Evolutionary conservation across 1,139 yeast genomes (phyloP), one percentile per base, ranked within the genome.

Genomic region (Torulaspora pretoriensis): DNA sequence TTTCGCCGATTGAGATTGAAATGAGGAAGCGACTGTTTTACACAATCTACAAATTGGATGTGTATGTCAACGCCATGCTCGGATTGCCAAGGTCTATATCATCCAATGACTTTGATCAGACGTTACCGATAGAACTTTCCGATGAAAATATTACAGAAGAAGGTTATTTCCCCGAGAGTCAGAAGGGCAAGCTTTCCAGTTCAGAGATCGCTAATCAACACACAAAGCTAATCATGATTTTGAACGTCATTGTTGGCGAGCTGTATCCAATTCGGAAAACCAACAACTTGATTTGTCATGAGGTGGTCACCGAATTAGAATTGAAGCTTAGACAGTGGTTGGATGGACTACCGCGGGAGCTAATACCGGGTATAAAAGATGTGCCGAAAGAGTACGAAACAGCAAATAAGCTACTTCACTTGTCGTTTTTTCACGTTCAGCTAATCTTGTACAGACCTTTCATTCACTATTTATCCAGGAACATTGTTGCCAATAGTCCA

Each of bases 1-100:
- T 85, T 56, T 83, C 84, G 55, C 95, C 95, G 0, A 82, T 88
- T 36, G 96, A 87, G 62, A 70, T 83, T 30, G 97, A 90, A 61
- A 85, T 88, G 30, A 72, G 97, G 47, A 89, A 87, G 61, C 72
- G 97, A 51, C 68, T 89, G 28, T 89, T 89, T 60, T 89, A 87
- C 80, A 85, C 96, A 1, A 83, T 90, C 51, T 83, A 88, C 63
- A 89, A 89, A 61, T 81, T 89, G 89, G 97, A 90, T 60, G 80
- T 89, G 39, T 89, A 89, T 61, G 86, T 88, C 49, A 88, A 88
- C 64, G 87, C 96, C 2, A 81, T 90, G 74, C 66, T 90, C 50
- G 97, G 97, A 1, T 70, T 89, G 45, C 97, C 97, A 1, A 71
- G 92, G 53, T 79, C 88, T 0, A 64, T 71, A 4, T 65, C 73